These are phyloP conservation scores for Trypethelium eluteriae DNA, from an alignment of 495 filamentous ascomycete genomes.

Conservation along the genomic window DNA sequence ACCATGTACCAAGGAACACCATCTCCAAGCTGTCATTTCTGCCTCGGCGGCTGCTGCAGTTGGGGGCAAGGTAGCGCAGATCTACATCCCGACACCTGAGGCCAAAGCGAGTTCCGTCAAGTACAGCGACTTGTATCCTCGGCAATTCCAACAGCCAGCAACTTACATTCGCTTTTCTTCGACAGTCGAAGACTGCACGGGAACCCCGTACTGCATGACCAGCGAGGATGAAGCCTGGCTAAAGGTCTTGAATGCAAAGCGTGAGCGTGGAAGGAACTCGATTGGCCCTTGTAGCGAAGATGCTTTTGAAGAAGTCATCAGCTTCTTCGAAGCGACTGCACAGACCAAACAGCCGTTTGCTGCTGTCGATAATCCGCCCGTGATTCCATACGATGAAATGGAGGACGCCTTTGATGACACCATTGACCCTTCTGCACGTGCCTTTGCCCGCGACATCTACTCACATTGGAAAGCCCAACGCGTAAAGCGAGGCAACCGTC, in stretches of 20 bases:
- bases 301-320: slow-evolving; percentile 89
- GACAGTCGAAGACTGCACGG: slow-evolving; percentile 89
- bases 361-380: slow-evolving; percentile 72
- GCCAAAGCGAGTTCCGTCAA: slow-evolving; percentile 58
- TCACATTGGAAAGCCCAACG: slow-evolving; percentile 79
- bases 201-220: slow-evolving; percentile 85
- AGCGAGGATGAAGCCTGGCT: slow-evolving; percentile 82
- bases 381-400: slow-evolving; percentile 73
- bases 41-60: slow-evolving; percentile 57
- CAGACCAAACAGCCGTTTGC: slow-evolving; percentile 77
- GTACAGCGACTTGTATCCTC: slow-evolving; percentile 84
- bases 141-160: slow-evolving; percentile 67
- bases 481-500: slow-evolving; percentile 53
- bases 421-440: slow-evolving; percentile 55
- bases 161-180: slow-evolving; percentile 97
- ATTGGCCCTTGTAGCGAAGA: slow-evolving; percentile 67
- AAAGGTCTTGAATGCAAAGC: slow-evolving; percentile 70
- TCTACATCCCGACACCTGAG: slow-evolving; percentile 82
- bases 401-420: slow-evolving; percentile 66
- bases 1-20: slow-evolving; percentile 68
- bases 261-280: slow-evolving; percentile 40
- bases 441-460: slow-evolving; percentile 79
- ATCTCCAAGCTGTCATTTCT: slow-evolving; percentile 88
- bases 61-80: slow-evolving; percentile 62
- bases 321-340: slow-evolving; percentile 84